Evolutionary conservation across 495 filamentous ascomycete genomes (phyloP).

Genomic region (Penicillium chermesinum): DNA sequence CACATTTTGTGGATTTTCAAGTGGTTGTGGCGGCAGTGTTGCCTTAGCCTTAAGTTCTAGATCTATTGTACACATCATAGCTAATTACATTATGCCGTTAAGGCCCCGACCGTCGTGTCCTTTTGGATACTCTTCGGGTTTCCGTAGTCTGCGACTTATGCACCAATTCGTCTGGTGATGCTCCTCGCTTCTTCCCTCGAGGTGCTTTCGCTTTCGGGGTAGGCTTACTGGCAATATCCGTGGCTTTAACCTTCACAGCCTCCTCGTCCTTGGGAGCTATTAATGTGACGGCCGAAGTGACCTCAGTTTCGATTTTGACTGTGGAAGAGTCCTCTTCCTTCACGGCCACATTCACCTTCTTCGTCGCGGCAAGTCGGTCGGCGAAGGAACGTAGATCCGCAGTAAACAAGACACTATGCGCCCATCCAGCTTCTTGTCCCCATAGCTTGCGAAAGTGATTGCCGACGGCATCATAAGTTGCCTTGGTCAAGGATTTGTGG

Average conservation of each 20-base stretch:
- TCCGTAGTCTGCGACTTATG: conserved; percentile 28
- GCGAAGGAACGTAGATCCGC: conserved; percentile 87
- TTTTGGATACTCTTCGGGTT: conserved; percentile 36
- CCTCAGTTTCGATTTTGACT: conserved; percentile 24
- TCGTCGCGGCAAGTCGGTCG: conserved; percentile 51
- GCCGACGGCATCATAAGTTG: conserved; percentile 83
- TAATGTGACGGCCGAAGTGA: conserved; percentile 24
- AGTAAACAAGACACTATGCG: conserved; percentile 93
- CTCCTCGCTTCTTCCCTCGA: conserved; percentile 17
- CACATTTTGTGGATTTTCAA: no score
- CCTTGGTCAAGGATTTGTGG: conserved; percentile 79
- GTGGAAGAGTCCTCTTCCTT: conserved; percentile 23
- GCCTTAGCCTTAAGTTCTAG: no score
- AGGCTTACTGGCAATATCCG: conserved; percentile 18
- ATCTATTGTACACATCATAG: conserved; percentile 3
- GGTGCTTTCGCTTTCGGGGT: conserved; percentile 1
- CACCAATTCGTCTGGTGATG: conserved; percentile 15
- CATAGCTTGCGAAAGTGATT: conserved; percentile 86
- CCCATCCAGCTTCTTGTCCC: conserved; percentile 95
- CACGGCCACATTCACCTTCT: conserved; percentile 33
- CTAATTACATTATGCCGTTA: no score
- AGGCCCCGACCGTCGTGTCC: conserved; percentile 23
- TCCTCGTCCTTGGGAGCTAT: conserved; percentile 23
- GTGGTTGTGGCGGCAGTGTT: no score
- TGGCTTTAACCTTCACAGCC: conserved; percentile 11